phyloP scores from a whole-genome alignment of 2,329 filamentous ascomycete species.

The Trichophyton equinum region DNA sequence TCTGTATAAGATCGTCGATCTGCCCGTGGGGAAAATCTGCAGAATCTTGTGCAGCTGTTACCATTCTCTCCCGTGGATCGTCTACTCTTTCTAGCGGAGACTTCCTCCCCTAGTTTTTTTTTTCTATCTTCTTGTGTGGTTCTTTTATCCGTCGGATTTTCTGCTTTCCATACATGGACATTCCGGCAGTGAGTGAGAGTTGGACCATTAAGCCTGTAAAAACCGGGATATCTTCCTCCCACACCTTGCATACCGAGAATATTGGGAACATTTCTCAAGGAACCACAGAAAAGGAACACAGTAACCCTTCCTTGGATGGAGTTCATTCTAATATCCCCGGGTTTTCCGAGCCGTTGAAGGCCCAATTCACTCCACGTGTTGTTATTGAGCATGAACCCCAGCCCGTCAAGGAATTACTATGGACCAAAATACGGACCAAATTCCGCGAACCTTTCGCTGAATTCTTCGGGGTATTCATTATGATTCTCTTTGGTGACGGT shows the following conservation, averaged over 20 bases:
- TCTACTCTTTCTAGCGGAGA: not conserved
- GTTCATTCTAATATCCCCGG: not conserved
- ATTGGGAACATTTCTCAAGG: not conserved
- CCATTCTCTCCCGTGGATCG: not conserved
- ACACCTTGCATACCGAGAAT: not conserved
- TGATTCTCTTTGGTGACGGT: slow-evolving; percentile 59
- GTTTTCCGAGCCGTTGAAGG: not conserved
- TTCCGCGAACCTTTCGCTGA: slow-evolving; percentile 52
- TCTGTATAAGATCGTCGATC: slow-evolving; percentile 1
- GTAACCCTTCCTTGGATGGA: not conserved
- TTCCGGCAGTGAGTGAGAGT: not conserved
- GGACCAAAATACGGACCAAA: slow-evolving; percentile 41
- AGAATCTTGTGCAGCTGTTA: not conserved
- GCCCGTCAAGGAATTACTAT: slow-evolving; percentile 26
- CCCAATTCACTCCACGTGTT: not conserved
- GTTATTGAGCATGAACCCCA: not conserved
- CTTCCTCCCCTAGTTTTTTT: not conserved
- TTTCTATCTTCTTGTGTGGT: not conserved
- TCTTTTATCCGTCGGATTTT: not conserved
- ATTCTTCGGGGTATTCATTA: slow-evolving; percentile 55
- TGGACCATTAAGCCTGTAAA: not conserved
- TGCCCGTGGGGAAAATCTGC: not conserved
- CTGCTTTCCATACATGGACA: not conserved
- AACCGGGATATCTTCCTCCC: not conserved
- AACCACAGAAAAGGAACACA: not conserved